Percentiles rank a stretch among this genome's conserved stretches.
phyloP scores from a whole-genome alignment of 2,329 filamentous ascomycete species.

The Fusarium redolens region DNA sequence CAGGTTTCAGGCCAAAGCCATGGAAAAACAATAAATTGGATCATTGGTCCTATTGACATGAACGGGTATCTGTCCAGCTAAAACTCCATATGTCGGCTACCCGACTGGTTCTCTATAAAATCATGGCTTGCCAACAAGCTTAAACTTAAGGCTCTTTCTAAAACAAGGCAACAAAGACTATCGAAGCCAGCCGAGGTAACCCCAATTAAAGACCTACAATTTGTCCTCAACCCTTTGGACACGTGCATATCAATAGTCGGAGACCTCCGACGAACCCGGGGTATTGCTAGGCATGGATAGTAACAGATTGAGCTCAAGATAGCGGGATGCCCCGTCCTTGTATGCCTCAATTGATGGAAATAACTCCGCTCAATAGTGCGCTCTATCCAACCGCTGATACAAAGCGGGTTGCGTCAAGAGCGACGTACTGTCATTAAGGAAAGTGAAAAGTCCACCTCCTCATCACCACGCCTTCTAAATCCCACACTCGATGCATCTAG shows the following conservation, averaged over 20 bases:
- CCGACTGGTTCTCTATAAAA: background rate
- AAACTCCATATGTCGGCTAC: constrained; percentile 5
- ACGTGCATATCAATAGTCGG: constrained; percentile 15
- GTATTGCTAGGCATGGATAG: constrained; percentile 3
- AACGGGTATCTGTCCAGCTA: constrained; percentile 11
- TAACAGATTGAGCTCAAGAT: constrained; percentile 7
- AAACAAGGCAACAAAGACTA: background rate
- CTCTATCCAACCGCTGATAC: constrained; percentile 31
- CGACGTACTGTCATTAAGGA: constrained; percentile 24
- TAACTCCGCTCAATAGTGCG: constrained; percentile 36
- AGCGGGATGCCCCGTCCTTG: constrained; percentile 33
- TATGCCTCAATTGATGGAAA: constrained; percentile 40
- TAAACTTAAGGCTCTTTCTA: background rate
- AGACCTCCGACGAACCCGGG: constrained; percentile 2
- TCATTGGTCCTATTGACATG: background rate
- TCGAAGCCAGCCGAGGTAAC: constrained; percentile 2
- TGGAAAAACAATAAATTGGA: background rate
- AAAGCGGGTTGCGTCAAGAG: constrained; percentile 31
- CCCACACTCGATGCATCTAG: constrained; percentile 18
- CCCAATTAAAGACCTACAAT: background rate
- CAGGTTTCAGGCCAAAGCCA: constrained; percentile 8
- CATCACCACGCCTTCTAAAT: constrained; percentile 24
- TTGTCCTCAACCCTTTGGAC: background rate
- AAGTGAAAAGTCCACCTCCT: constrained; percentile 37
- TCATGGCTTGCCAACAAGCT: background rate